Evolutionary conservation across 2,329 filamentous ascomycete species (phyloP), one percentile per base, ranked within the genome.

Genomic region (Gnomoniopsis sp.): DNA sequence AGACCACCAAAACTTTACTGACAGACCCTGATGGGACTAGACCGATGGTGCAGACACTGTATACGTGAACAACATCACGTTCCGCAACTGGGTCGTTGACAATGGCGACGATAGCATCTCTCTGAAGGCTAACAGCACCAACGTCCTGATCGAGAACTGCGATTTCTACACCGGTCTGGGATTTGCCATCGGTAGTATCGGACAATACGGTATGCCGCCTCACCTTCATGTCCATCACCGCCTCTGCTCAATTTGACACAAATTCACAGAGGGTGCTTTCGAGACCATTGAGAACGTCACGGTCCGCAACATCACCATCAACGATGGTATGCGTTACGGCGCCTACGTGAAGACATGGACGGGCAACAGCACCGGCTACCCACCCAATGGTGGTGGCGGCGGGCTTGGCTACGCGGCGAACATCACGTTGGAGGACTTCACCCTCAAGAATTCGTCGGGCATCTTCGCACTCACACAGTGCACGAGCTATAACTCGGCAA

Each of bases 111-210:
- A 76, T 59, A 74, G 72, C 47, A 70, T 76, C 38, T 73, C 72
- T 15, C 68, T 73, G 33, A 76, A 76, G 58, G 73, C 72, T 2
- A 76, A 76, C 60, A 73, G 70, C 30, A 72, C 69, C 11, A 75
- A 76, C 48, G 61, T 75, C 21, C 61, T 71, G n/a, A 73, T 74
- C 12, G 66, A 69, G 34, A 74, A 76, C 54, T 67, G 73, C 11
- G 72, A 70, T 10, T 75, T 73, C 61, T 67, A 75, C 61, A 68
- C 70, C 22, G 70, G 69, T 8, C 67, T 68, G 21, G 73, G 73
- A 2, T 71, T 75, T 62, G 68, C 72, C 8, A 74, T 76, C 50
- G 74, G 74, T 1, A 72, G 70, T 3, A 65, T 76, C 11, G 74
- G 74, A 1, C 74, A 76, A 49, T 73, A 73, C 41, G 65, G 71